These are phyloP conservation scores for Blastocystis sp. DNA, from an alignment of 352 stramenopile genomes.

Conservation along the genomic window DNA sequence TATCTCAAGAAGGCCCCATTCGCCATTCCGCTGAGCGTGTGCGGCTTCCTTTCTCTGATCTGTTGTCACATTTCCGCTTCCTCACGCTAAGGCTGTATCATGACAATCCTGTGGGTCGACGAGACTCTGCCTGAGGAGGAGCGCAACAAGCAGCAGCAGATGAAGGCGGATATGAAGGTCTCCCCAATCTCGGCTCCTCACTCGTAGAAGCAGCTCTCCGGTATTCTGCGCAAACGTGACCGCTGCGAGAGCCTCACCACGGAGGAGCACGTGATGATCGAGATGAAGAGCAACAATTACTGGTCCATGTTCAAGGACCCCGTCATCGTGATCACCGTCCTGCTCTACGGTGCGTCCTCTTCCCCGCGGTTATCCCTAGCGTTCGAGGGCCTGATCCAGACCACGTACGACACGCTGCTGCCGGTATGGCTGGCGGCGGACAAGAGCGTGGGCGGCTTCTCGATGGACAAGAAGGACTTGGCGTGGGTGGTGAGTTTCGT, in stretches of 20 bases:
- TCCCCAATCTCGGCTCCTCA: not conserved
- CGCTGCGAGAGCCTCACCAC: conserved; percentile 30
- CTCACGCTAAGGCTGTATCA: not conserved
- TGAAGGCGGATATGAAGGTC: conserved; percentile 41
- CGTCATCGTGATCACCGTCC: conserved; percentile 45
- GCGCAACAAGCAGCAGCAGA: conserved; percentile 13
- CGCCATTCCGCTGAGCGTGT: conserved; percentile 19
- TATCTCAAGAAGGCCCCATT: conserved; percentile 55
- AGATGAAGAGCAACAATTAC: conserved; percentile 66
- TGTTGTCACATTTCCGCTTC: not conserved
- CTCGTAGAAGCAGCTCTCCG: conserved; percentile 15
- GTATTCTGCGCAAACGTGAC: conserved; percentile 52
- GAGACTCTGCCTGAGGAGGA: conserved; percentile 52
- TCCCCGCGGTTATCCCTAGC: conserved; percentile 7
- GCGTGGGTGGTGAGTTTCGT: conserved; percentile 65
- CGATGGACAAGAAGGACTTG: conserved; percentile 60
- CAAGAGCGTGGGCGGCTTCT: conserved; percentile 16
- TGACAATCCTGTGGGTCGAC: conserved; percentile 30
- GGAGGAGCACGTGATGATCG: conserved; percentile 58
- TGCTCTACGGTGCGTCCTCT: conserved; percentile 20
- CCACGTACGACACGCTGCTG: conserved; percentile 46
- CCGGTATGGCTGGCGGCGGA: conserved; percentile 27
- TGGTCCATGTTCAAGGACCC: conserved; percentile 59
- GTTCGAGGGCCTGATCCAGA: conserved; percentile 49
- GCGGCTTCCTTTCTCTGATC: conserved; percentile 23